phyloP scores from a whole-genome alignment of 106 monocot genomes.

The Triglochin maritima region DNA sequence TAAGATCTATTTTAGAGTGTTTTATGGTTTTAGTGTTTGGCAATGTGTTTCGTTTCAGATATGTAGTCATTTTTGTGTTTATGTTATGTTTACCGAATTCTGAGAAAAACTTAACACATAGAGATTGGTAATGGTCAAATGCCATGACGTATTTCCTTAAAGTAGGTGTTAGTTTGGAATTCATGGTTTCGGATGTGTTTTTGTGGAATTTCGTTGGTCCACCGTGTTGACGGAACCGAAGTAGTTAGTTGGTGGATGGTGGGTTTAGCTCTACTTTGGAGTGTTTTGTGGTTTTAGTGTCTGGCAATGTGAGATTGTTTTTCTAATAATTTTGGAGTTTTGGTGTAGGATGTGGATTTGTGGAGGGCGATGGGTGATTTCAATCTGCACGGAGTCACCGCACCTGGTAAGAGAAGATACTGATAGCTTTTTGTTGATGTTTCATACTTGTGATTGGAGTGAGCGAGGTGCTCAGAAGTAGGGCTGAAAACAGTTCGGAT shows the following conservation, averaged over 20 bases:
- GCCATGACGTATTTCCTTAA: no score
- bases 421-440: neutral
- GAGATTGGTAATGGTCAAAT: no score
- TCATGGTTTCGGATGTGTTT: no score
- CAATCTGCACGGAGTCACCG: conserved; percentile 91
- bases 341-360: conserved; percentile 69
- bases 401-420: conserved; percentile 45
- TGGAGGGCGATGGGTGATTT: conserved; percentile 99
- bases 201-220: no score
- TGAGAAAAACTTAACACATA: no score
- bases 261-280: neutral
- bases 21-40: no score
- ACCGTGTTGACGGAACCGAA: no score
- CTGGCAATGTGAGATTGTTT: neutral
- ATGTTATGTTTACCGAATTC: no score
- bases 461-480: neutral
- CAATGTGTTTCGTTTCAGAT: no score
- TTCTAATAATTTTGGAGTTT: conserved; percentile 8
- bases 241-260: neutral
- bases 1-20: neutral
- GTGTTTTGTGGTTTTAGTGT: neutral
- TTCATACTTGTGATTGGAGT: neutral
- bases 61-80: no score
- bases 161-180: no score
- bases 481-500: no score